Conservation (phyloP, 768 basidiomycete species). For the Exsudoporus frostii region DNA sequence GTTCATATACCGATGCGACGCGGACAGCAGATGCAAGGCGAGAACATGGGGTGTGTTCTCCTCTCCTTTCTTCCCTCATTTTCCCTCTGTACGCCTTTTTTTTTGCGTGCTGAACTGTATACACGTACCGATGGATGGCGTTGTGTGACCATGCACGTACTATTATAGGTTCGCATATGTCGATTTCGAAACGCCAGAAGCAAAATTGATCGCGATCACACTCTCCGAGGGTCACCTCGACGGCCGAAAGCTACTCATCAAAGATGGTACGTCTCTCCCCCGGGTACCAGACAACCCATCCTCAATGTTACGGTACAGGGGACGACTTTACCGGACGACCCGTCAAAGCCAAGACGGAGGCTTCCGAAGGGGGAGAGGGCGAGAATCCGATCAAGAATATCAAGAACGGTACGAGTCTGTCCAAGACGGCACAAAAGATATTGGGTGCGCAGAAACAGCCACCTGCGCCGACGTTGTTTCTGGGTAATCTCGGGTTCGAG, state of each 20-base stretch:
- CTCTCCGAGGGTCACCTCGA: slow-evolving; percentile 80
- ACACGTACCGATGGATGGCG: background rate
- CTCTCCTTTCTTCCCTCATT: background rate
- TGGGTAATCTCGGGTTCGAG: slow-evolving; percentile 92
- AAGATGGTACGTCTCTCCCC: slow-evolving; percentile 61
- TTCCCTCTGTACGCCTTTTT: background rate
- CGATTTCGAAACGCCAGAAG: slow-evolving; percentile 80
- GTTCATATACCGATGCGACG: slow-evolving; percentile 84
- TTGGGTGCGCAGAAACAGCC: slow-evolving; percentile 76
- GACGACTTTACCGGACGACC: slow-evolving; percentile 74
- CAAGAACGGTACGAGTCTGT: slow-evolving; percentile 36
- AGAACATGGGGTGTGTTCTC: slow-evolving; percentile 74
- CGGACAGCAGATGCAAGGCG: slow-evolving; percentile 48
- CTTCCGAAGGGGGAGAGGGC: slow-evolving; percentile 30
- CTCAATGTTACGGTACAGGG: slow-evolving; percentile 41
- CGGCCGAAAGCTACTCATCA: slow-evolving; percentile 87
- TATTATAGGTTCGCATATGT: slow-evolving; percentile 98
- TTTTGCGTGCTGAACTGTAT: background rate
- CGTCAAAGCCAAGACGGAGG: slow-evolving; percentile 32
- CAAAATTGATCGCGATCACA: slow-evolving; percentile 70
- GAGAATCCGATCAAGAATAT: slow-evolving; percentile 18
- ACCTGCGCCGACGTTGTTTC: slow-evolving; percentile 81
- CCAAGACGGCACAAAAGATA: slow-evolving; percentile 77
- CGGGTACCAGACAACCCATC: background rate
- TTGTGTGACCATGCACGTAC: slow-evolving; percentile 6